Percentiles rank a stretch among this genome's conserved stretches.
Evolutionary conservation across 2,329 filamentous ascomycete species (phyloP).

Genomic region (Alternaria tenuissima): DNA sequence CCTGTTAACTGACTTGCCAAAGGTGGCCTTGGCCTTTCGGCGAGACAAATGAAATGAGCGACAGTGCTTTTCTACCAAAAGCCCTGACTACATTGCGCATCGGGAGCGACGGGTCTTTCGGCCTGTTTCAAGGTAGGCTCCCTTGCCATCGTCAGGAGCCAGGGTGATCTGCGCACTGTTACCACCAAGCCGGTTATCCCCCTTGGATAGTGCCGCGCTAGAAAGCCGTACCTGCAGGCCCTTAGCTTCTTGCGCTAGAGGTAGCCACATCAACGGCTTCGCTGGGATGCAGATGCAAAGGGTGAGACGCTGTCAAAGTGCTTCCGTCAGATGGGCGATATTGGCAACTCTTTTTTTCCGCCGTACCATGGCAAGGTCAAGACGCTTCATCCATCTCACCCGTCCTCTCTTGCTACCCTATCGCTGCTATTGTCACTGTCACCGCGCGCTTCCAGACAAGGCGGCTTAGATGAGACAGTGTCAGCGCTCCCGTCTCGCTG

Average conservation of each 20-base stretch:
- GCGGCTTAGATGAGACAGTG: constrained; percentile 42
- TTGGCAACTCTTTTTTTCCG: background rate
- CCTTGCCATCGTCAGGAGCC: constrained; percentile 37
- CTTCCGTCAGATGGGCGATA: background rate
- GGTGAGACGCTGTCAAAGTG: background rate
- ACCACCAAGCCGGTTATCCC: constrained; percentile 33
- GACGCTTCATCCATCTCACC: background rate
- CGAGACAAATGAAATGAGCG: constrained; percentile 53
- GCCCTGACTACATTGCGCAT: constrained; percentile 51
- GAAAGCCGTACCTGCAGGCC: constrained; percentile 31
- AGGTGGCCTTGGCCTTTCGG: constrained; percentile 46
- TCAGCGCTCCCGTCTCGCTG: constrained; percentile 30
- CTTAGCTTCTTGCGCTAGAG: constrained; percentile 11
- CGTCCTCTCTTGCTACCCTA: background rate
- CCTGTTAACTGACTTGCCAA: constrained; percentile 40
- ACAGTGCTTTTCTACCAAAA: constrained; percentile 47
- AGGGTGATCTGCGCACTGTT: constrained; percentile 42
- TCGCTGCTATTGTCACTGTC: background rate
- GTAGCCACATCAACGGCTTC: constrained; percentile 30
- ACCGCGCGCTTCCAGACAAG: constrained; percentile 9
- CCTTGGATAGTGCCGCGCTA: constrained; percentile 23
- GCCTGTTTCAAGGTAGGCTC: constrained; percentile 49
- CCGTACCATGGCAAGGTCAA: background rate
- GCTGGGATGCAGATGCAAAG: constrained; percentile 18
- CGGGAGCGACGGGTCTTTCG: constrained; percentile 49